Evolutionary conservation across 805 yeast genomes (phyloP).

Genomic region (Tetrapisispora nanseiensis): DNA sequence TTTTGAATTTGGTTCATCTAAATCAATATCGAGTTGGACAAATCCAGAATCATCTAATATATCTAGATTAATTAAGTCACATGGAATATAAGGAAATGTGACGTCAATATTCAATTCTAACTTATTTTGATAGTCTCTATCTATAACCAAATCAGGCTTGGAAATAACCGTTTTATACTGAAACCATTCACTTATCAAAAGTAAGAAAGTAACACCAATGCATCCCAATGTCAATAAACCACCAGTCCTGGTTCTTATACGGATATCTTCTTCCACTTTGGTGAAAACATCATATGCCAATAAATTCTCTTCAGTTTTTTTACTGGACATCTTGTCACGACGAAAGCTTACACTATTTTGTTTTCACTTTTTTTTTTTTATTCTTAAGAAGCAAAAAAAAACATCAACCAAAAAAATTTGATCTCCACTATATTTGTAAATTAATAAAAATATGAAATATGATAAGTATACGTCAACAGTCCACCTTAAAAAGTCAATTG

Average conservation of each 20-base stretch:
- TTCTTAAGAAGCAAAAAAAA: no score
- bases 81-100: conserved; percentile 76
- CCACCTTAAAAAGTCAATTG: no score
- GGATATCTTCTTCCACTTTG: conserved; percentile 89
- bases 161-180: conserved; percentile 61
- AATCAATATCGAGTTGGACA: conserved; percentile 37
- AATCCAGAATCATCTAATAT: conserved; percentile 87
- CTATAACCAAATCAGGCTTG: conserved; percentile 82
- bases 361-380: no score
- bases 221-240: conserved; percentile 79
- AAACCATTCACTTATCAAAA: conserved; percentile 64
- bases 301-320: background rate
- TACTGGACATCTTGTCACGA: background rate
- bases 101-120: conserved; percentile 75
- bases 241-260: conserved; percentile 80
- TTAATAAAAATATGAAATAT: no score
- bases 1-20: conserved; percentile 57
- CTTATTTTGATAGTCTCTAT: conserved; percentile 64
- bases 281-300: conserved; percentile 63
- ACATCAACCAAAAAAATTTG: no score
- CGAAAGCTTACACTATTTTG: no score
- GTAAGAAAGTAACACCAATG: conserved; percentile 45
- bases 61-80: conserved; percentile 73
- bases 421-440: no score
- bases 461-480: no score